These are phyloP conservation scores for Dioscorea alata DNA, from an alignment of 106 monocot species.

Conservation along the genomic window DNA sequence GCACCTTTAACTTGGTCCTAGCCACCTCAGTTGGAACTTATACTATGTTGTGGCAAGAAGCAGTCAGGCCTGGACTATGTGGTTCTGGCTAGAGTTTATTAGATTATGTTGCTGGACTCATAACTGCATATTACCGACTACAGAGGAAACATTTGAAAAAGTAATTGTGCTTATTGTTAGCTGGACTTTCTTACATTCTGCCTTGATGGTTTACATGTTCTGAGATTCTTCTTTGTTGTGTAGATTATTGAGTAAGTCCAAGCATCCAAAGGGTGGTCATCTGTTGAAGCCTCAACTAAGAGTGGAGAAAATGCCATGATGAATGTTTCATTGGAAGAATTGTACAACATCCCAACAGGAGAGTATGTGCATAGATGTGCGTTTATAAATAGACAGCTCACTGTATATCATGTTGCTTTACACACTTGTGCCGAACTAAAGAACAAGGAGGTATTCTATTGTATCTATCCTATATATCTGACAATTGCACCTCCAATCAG, in stretches of 20 bases:
- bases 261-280: constrained; percentile 94
- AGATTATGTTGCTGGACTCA: constrained; percentile 78
- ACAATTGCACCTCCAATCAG: too few species aligned
- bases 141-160: constrained; percentile 64
- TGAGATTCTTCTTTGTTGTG: constrained; percentile 8
- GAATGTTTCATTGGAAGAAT: constrained; percentile 88
- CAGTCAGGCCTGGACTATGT: too few species aligned
- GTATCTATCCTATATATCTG: too few species aligned
- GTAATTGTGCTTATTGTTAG: constrained; percentile 25
- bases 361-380: constrained; percentile 70
- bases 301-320: constrained; percentile 93
- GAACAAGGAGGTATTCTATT: constrained; percentile 55
- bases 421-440: constrained; percentile 87
- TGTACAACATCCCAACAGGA: constrained; percentile 90
- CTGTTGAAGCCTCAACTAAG: constrained; percentile 67
- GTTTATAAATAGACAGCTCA: constrained; percentile 50
- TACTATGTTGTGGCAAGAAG: too few species aligned
- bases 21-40: too few species aligned
- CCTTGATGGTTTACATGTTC: background rate
- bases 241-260: constrained; percentile 92
- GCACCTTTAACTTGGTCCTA: too few species aligned
- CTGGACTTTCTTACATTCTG: background rate
- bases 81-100: too few species aligned
- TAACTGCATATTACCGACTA: constrained; percentile 59
- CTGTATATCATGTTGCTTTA: constrained; percentile 86